Conservation (phyloP, 148 eudicot species). For the Cornus florida region DNA sequence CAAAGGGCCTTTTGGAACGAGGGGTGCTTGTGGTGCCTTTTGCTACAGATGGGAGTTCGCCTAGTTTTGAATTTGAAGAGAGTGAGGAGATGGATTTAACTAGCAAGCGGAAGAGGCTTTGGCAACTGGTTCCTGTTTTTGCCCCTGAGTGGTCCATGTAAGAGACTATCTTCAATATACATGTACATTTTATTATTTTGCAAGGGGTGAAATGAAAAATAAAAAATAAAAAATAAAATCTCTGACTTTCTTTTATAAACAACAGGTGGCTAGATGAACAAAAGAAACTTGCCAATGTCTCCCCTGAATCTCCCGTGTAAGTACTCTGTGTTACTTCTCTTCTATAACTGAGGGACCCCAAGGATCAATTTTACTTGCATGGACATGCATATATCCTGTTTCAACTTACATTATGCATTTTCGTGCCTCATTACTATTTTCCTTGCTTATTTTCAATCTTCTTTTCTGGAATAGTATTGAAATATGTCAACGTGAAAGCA, state of each 20-base stretch:
- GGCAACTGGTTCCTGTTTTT: conserved; percentile 79
- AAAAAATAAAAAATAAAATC: background rate
- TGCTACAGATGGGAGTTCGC: conserved; percentile 65
- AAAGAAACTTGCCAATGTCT: conserved; percentile 77
- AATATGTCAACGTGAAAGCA: background rate
- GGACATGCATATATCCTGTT: background rate
- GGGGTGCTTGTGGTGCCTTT: conserved; percentile 89
- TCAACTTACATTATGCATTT: background rate
- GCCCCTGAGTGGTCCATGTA: conserved; percentile 71
- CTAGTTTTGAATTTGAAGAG: conserved; percentile 63
- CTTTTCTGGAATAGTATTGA: background rate
- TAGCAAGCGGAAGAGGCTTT: conserved; percentile 64
- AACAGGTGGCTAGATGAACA: conserved; percentile 92
- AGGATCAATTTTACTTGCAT: background rate
- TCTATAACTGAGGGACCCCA: background rate
- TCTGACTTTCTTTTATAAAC: background rate
- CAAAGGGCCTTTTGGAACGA: conserved; percentile 71
- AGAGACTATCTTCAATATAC: conserved; percentile 19
- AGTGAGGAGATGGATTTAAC: conserved; percentile 48
- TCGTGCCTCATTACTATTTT: background rate
- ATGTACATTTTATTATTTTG: background rate
- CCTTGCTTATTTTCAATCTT: background rate
- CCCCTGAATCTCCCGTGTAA: conserved; percentile 94
- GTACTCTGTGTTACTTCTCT: conserved; percentile 22
- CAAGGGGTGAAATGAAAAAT: background rate